Base-by-base conservation (phyloP, 2,329 filamentous ascomycete genomes). In the Ophiostoma pallidulum region DNA sequence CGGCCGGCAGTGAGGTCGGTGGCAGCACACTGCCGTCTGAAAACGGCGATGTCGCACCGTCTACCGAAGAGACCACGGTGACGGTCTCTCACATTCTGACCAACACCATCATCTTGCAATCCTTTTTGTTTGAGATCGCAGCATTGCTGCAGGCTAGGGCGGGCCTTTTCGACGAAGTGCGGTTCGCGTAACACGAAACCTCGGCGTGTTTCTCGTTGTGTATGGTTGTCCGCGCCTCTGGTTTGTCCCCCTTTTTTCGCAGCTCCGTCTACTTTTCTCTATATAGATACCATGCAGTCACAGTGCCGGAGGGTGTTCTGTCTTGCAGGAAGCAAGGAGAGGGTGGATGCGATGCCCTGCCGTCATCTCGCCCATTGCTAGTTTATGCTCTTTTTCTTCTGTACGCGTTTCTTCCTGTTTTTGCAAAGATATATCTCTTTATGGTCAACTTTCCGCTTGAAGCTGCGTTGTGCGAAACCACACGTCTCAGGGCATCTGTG, bases 51-150 rank as follows among this genome's bases (percentile, higher is more conserved):
- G 46, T 47, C 10, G 33, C 28, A 8, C 35, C 47, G n/a, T 36
- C 49, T 22, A 32, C 32, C 6, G 60, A 60, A 24, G 60, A 65
- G 5, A 66, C 63, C 41, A 72, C 71, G 9, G 82, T 80, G 8
- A 86, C 82, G 8, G 77, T 92, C 4, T 87, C 83, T 35, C 86
- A 91, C 60, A 70, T 91, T 10, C 67, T 92, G 52, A 91, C 86
- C 6, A 92, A 91, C 61, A 78, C 84, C 35, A 77, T 91, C 49
- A 77, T 91, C 43, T 69, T 89, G 49, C 86, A 92, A 62, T 84
- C 85, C 31, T 92, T 92, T 60, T 65, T 91, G 42, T 72, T 91
- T 42, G 86, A 92, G 63, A 64, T 91, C 48, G 80, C 84, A 2
- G 83, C 84, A 22, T 64, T 90, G 56, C 72, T 89, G 50, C 85